Conservation (phyloP, 2,329 filamentous ascomycete genomes). For the Colletotrichum liaoningense region DNA sequence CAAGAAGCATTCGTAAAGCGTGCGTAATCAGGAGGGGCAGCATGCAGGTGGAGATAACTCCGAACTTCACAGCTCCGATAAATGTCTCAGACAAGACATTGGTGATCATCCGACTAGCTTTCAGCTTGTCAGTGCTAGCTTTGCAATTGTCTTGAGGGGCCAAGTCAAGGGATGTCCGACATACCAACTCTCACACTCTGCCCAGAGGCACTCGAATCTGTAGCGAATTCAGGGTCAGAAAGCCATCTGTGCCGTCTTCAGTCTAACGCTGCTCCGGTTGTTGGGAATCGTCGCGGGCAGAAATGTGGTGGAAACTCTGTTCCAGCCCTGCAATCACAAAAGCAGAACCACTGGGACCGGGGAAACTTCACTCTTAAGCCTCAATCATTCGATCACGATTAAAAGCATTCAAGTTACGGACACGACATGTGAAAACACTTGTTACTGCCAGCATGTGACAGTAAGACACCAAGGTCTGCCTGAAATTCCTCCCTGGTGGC, state of each 20-base stretch:
- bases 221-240: no score
- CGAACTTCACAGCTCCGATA: not conserved
- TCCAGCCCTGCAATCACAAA: not conserved
- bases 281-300: not conserved
- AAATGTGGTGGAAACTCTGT: not conserved
- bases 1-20: not conserved
- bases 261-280: not conserved
- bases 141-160: not conserved
- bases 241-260: no score
- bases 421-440: not conserved
- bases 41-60: not conserved
- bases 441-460: not conserved
- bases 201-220: no score
- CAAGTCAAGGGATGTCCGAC: not conserved
- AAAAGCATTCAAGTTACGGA: not conserved
- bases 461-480: not conserved
- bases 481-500: not conserved
- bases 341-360: no score
- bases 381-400: not conserved
- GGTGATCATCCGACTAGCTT: not conserved
- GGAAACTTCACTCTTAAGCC: no score
- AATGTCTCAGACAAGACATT: not conserved
- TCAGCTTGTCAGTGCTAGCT: not conserved
- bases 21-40: not conserved
- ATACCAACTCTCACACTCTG: not conserved